Evolutionary conservation across 352 stramenopile genomes (phyloP), one percentile per base, ranked within the genome.

Genomic region (Sclerospora graminicola): DNA sequence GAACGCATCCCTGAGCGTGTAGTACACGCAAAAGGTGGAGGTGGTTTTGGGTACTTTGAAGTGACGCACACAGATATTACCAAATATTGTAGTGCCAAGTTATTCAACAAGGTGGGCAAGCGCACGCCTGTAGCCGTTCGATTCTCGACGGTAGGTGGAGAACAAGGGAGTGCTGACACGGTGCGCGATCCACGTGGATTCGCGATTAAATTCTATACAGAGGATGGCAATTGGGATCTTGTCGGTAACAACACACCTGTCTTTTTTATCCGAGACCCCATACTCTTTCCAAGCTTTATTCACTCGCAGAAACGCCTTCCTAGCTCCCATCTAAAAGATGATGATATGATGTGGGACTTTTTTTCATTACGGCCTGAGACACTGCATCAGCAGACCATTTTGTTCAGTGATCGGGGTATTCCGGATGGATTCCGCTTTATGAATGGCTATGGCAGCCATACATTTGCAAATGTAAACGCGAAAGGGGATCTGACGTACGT

Each of bases 21-120:
- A 5, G 61, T 71, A 14, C 61, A 67, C 33, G 48, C 61, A 7
- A 56, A 55, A 43, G 61, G 75, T 6, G 61, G 86, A 41, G 85
- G 88, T 21, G 88, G 84, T 0, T 95, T 96, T 34, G 88, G 88
- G 5, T 89, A 93, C 68, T 97, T 97, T 49, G 81, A 95, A 53
- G 77, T 95, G 41, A 93, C 84, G 11, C 54, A 78, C 43, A 33
- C 43, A 1, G 66, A 69, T 24, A 69, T 84, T 29, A 71, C 63
- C n/a, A 50, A 76, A 29, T 60, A 69, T 41, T 88, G 63, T 51
- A 82, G 83, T 41, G 85, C 84, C 9, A 88, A 90, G 39, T 56
- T 97, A 27, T 92, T 97, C 41, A 59, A 57, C 13, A 34, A 62
- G 18, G 48, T 79, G 9, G 84, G 84, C 19, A 95, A 95, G 40